phyloP scores from a whole-genome alignment of 768 basidiomycete genomes.

The Mycena belliarum region DNA sequence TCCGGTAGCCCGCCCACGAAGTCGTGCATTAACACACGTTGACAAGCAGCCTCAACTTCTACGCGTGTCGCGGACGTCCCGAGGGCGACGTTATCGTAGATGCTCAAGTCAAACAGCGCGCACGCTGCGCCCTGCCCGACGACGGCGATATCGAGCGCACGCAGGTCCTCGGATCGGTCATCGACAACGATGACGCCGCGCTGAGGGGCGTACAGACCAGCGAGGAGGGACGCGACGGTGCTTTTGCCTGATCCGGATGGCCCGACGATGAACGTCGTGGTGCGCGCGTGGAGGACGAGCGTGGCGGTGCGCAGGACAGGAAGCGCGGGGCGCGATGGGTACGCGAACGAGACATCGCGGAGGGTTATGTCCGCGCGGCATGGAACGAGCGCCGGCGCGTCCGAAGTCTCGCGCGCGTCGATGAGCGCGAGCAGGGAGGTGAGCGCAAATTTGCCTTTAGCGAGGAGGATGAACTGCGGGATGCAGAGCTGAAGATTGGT shows the following conservation, averaged over 20 bases:
- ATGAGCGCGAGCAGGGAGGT: constrained; percentile 64
- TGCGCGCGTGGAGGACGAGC: constrained; percentile 69
- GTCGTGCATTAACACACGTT: constrained; percentile 83
- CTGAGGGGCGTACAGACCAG: constrained; percentile 72
- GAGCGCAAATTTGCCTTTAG: constrained; percentile 85
- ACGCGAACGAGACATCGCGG: constrained; percentile 75
- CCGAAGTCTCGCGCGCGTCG: constrained; percentile 41
- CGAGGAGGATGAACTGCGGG: constrained; percentile 74
- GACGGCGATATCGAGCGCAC: constrained; percentile 71
- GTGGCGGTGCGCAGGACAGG: constrained; percentile 67
- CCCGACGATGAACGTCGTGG: constrained; percentile 91
- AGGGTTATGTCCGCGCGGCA: constrained; percentile 80
- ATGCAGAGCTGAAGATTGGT: constrained; percentile 86
- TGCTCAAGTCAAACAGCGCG: constrained; percentile 75
- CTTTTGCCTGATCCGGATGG: constrained; percentile 92
- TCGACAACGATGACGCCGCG: constrained; percentile 76
- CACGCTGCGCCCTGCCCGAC: constrained; percentile 77
- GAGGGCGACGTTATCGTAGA: constrained; percentile 87
- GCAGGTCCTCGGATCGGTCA: constrained; percentile 73
- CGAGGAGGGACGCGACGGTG: constrained; percentile 80
- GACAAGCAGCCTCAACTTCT: constrained; percentile 81
- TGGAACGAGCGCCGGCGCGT: constrained; percentile 13
- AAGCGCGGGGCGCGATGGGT: constrained; percentile 75
- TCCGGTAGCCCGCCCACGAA: constrained; percentile 83
- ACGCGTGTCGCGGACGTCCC: constrained; percentile 67